phyloP scores from a whole-genome alignment of 148 eudicot species.

The Spergularia marina region DNA sequence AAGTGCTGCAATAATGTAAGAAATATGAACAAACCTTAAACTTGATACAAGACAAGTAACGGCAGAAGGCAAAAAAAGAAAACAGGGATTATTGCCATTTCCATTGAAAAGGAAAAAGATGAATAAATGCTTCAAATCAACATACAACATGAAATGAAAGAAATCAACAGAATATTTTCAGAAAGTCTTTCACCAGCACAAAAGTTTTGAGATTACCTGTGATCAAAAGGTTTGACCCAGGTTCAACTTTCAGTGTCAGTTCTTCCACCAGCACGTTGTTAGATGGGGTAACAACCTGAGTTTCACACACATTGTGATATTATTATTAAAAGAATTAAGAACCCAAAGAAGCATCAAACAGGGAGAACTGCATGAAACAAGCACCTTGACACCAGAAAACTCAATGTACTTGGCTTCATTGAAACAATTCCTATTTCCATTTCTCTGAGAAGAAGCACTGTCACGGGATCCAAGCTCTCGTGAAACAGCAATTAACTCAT shows the following conservation, averaged over 20 bases:
- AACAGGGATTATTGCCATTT: background rate
- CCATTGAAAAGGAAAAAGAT: background rate
- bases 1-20: background rate
- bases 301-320: background rate
- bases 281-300: slow-evolving; percentile 95
- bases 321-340: background rate
- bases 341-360: slow-evolving; percentile 9
- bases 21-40: background rate
- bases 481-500: slow-evolving; percentile 80
- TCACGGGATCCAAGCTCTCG: slow-evolving; percentile 70
- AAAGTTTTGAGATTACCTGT: slow-evolving; percentile 51
- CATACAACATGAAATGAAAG: too few species aligned
- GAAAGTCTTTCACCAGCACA: slow-evolving; percentile 6
- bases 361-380: background rate
- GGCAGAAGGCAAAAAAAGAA: background rate
- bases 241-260: slow-evolving; percentile 73
- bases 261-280: slow-evolving; percentile 92
- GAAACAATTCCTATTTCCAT: slow-evolving; percentile 73
- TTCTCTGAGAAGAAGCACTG: slow-evolving; percentile 52
- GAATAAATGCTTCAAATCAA: background rate
- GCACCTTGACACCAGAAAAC: slow-evolving; percentile 86
- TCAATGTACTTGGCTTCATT: slow-evolving; percentile 90
- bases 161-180: background rate
- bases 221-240: slow-evolving; percentile 94
- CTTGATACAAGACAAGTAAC: background rate